These are phyloP conservation scores for Schoenoplectus tabernaemontani DNA, from an alignment of 202 grass and related monocot species.

Conservation along the genomic window DNA sequence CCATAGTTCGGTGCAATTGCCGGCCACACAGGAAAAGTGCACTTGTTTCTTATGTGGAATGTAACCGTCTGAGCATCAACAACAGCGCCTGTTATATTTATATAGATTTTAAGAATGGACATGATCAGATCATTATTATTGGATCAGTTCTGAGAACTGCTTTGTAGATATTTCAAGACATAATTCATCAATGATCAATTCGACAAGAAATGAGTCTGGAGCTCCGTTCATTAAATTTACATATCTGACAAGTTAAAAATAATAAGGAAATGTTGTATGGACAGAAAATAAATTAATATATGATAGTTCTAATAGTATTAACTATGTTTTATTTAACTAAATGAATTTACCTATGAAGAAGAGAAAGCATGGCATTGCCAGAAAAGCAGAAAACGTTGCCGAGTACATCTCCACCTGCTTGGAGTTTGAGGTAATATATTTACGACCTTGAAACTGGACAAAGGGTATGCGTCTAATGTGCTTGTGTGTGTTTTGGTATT, in stretches of 20 bases:
- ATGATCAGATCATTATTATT: background rate
- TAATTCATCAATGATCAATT: background rate
- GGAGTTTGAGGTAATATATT: background rate
- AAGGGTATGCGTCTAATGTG: background rate
- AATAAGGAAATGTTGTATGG: background rate
- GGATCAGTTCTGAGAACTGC: background rate
- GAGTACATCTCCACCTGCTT: background rate
- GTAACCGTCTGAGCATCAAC: constrained; percentile 17
- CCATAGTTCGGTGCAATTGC: constrained; percentile 57
- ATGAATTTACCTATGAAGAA: background rate
- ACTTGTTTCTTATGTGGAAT: constrained; percentile 65
- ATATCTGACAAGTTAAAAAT: background rate
- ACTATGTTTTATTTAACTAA: background rate
- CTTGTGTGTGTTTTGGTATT: background rate
- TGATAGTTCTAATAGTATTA: background rate
- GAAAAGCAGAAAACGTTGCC: background rate
- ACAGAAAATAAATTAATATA: background rate
- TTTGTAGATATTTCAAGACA: background rate
- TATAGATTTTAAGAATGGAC: too few species aligned
- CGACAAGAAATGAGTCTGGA: background rate
- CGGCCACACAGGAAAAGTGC: constrained; percentile 76
- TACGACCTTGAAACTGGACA: background rate
- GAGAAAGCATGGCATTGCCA: constrained; percentile 10
- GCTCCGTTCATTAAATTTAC: background rate
- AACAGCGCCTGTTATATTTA: background rate